phyloP scores from a whole-genome alignment of 2,329 filamentous ascomycete species.

The Aspergillus sp. region DNA sequence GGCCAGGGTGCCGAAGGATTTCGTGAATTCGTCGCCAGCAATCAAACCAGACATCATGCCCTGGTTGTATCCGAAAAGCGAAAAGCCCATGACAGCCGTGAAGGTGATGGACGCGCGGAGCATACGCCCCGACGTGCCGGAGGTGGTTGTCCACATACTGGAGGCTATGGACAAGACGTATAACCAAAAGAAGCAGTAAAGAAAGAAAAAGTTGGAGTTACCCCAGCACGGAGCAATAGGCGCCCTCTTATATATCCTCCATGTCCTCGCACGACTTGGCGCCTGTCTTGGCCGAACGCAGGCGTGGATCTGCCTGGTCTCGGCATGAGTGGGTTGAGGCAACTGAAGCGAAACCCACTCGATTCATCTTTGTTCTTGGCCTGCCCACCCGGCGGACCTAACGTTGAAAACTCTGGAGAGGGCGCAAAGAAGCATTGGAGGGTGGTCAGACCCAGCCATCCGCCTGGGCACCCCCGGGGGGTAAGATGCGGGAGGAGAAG shows the following conservation, averaged over 20 bases:
- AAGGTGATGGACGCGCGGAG: slow-evolving; percentile 25
- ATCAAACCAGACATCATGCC: slow-evolving; percentile 34
- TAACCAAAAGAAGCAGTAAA: not conserved
- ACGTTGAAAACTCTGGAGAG: too few species aligned
- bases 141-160: slow-evolving; percentile 30
- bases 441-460: too few species aligned
- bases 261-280: not conserved
- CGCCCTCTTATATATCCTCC: not conserved
- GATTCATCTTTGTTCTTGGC: not conserved
- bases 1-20: slow-evolving; percentile 20
- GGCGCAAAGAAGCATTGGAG: too few species aligned
- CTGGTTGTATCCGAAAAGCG: slow-evolving; percentile 45
- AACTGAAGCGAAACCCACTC: not conserved
- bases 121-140: slow-evolving; percentile 23
- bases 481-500: too few species aligned
- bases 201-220: not conserved
- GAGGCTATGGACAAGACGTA: not conserved
- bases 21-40: slow-evolving; percentile 22
- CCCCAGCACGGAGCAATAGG: not conserved
- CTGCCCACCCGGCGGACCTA: too few species aligned
- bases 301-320: not conserved
- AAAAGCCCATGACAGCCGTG: slow-evolving; percentile 47
- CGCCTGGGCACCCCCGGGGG: too few species aligned
- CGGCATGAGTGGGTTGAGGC: not conserved
- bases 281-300: not conserved